Conservation (phyloP, 2,329 filamentous ascomycete species). For the Fusarium pseudograminearum region DNA sequence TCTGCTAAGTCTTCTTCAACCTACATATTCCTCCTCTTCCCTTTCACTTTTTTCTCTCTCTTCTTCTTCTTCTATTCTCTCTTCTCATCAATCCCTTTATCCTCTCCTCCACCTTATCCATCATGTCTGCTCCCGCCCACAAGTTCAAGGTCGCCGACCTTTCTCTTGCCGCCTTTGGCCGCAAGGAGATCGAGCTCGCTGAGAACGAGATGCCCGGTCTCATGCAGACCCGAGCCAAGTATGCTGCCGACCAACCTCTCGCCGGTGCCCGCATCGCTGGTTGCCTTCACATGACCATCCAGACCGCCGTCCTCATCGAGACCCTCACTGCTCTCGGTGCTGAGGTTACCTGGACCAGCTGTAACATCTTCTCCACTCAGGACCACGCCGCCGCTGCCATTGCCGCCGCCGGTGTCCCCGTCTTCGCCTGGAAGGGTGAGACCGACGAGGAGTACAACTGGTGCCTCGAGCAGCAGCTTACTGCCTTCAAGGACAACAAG, state of each 20-base stretch:
- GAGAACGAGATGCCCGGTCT: conserved; percentile 98
- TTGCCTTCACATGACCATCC: conserved; percentile 99
- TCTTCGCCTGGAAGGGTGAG: conserved; percentile 86
- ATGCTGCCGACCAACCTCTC: conserved; percentile 91
- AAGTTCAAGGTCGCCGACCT: conserved; percentile 99
- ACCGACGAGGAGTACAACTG: conserved; percentile 99
- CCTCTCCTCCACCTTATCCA: conserved; percentile 40
- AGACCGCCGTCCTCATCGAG: conserved; percentile 99
- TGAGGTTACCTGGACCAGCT: conserved; percentile 98
- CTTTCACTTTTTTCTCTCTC: conserved; percentile 28
- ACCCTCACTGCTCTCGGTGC: conserved; percentile 94
- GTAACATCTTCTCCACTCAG: conserved; percentile 99
- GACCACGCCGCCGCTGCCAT: conserved; percentile 98
- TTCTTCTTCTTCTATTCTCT: conserved; percentile 42
- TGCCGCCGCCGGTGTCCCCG: conserved; percentile 90
- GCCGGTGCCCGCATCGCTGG: conserved; percentile 95
- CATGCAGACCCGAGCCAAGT: conserved; percentile 93
- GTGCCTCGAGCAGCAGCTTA: conserved; percentile 98
- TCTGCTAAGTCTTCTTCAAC: conserved; percentile 31
- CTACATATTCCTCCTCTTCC: conserved; percentile 42
- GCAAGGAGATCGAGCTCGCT: conserved; percentile 98
- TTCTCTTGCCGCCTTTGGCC: conserved; percentile 96
- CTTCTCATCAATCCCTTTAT: conserved; percentile 42
- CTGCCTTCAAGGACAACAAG: conserved; percentile 96
- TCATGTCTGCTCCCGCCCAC: conserved; percentile 82